These are phyloP conservation scores for Cenococcum geophilum DNA, from an alignment of 495 filamentous ascomycete species.

Conservation along the genomic window DNA sequence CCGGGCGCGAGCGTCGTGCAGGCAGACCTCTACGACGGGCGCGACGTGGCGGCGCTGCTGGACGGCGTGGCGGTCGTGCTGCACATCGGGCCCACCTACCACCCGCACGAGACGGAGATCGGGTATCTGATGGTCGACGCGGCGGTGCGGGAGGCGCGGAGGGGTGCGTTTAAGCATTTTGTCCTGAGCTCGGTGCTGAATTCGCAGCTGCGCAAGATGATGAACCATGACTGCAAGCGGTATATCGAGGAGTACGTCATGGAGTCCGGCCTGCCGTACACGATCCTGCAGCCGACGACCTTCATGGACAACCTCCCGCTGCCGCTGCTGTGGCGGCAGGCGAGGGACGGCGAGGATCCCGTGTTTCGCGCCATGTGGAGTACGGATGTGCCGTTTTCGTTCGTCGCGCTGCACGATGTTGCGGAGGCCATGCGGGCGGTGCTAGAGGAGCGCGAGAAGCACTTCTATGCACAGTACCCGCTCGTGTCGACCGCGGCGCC, in stretches of 20 bases:
- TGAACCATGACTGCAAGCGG: slow-evolving; percentile 39
- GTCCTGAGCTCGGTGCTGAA: slow-evolving; percentile 32
- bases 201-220: slow-evolving; percentile 36
- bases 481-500: slow-evolving; percentile 31
- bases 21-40: too few species aligned
- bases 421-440: slow-evolving; percentile 28
- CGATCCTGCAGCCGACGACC: slow-evolving; percentile 37
- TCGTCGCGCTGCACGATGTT: slow-evolving; percentile 32
- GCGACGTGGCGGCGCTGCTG: too few species aligned
- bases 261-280: slow-evolving; percentile 33
- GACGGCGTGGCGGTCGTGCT: too few species aligned
- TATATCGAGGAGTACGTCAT: slow-evolving; percentile 37
- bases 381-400: slow-evolving; percentile 22
- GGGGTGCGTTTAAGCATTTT: too few species aligned
- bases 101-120: too few species aligned
- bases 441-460: slow-evolving; percentile 32
- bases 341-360: slow-evolving; percentile 19
- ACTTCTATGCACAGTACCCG: slow-evolving; percentile 35
- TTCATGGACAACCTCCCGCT: slow-evolving; percentile 37
- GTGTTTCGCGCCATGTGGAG: slow-evolving; percentile 20
- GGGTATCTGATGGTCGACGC: too few species aligned
- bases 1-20: too few species aligned
- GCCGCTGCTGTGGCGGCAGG: slow-evolving; percentile 12
- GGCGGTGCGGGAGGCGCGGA: too few species aligned
- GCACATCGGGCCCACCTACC: too few species aligned